Conservation (phyloP, 2,329 filamentous ascomycete species). For the Xylaria digitata region DNA sequence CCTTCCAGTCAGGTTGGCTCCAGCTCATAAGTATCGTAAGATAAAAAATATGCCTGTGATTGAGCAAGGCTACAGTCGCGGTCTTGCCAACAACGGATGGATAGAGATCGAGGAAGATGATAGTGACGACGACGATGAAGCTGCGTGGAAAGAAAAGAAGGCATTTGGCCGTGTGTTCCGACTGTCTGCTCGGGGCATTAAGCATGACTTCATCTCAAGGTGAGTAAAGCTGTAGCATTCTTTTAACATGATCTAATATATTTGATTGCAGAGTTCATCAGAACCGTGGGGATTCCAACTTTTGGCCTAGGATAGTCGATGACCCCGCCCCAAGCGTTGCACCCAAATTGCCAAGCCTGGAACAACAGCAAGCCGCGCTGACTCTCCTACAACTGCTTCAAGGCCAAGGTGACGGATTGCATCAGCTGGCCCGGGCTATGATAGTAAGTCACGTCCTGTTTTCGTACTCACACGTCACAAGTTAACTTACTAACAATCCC, state of each 20-base stretch:
- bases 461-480: neutral
- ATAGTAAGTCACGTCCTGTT: conserved; percentile 64
- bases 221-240: conserved; percentile 52
- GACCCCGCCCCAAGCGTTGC: conserved; percentile 46
- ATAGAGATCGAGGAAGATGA: conserved; percentile 75
- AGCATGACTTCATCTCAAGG: conserved; percentile 78
- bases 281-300: conserved; percentile 39
- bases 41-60: conserved; percentile 66
- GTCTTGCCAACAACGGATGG: conserved; percentile 75
- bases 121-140: conserved; percentile 67
- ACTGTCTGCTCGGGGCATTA: conserved; percentile 71
- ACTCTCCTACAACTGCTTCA: conserved; percentile 69
- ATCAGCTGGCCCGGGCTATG: conserved; percentile 68
- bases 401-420: conserved; percentile 61
- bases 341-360: conserved; percentile 60
- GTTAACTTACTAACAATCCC: conserved; percentile 25
- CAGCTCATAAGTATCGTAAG: conserved; percentile 71
- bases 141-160: conserved; percentile 67
- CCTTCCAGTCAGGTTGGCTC: conserved; percentile 66
- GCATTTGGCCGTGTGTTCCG: conserved; percentile 74
- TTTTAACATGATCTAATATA: conserved; percentile 31
- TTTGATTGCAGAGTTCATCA: conserved; percentile 47
- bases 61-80: conserved; percentile 67
- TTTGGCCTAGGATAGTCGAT: conserved; percentile 15
- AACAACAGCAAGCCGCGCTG: conserved; percentile 74